These are phyloP conservation scores for Lecanicillium sp. DNA, from an alignment of 2,329 filamentous ascomycete species.

Conservation along the genomic window DNA sequence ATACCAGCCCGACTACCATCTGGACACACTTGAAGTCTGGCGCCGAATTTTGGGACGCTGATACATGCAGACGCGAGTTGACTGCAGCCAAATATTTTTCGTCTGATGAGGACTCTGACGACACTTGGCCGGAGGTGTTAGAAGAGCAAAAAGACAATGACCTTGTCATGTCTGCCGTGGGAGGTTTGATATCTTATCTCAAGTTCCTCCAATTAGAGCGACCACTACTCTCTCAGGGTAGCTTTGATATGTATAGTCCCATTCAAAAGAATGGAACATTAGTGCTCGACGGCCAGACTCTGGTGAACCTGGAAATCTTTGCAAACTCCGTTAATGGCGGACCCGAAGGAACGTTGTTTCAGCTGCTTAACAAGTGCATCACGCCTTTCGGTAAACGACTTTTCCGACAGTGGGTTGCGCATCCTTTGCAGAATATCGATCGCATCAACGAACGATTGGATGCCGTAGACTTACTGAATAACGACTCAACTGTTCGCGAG, in stretches of 20 bases:
- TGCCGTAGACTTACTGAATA: constrained; percentile 87
- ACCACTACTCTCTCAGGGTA: constrained; percentile 78
- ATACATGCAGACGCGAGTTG: constrained; percentile 73
- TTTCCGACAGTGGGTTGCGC: constrained; percentile 95
- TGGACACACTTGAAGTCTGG: constrained; percentile 89
- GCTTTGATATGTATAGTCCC: constrained; percentile 86
- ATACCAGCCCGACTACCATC: constrained; percentile 82
- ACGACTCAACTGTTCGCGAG: constrained; percentile 70
- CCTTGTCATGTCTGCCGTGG: constrained; percentile 80
- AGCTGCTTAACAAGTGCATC: constrained; percentile 84
- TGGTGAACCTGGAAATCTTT: constrained; percentile 98
- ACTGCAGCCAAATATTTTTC: constrained; percentile 73
- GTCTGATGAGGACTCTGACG: constrained; percentile 45
- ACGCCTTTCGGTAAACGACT: constrained; percentile 96
- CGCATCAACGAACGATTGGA: constrained; percentile 92
- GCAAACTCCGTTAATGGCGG: constrained; percentile 86
- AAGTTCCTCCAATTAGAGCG: constrained; percentile 80
- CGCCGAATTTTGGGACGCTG: constrained; percentile 85
- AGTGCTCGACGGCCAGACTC: constrained; percentile 87
- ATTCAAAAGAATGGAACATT: constrained; percentile 86
- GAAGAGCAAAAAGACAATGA: constrained; percentile 69
- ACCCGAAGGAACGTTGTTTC: constrained; percentile 78
- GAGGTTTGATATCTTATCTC: constrained; percentile 81
- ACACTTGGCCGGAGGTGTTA: constrained; percentile 68
- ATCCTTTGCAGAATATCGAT: constrained; percentile 76